A percentile compares a stretch with the other conserved stretches of the same genome.
Evolutionary conservation across 23 red algal genomes (phyloP).

Genomic region (Gracilaria gracilis): DNA sequence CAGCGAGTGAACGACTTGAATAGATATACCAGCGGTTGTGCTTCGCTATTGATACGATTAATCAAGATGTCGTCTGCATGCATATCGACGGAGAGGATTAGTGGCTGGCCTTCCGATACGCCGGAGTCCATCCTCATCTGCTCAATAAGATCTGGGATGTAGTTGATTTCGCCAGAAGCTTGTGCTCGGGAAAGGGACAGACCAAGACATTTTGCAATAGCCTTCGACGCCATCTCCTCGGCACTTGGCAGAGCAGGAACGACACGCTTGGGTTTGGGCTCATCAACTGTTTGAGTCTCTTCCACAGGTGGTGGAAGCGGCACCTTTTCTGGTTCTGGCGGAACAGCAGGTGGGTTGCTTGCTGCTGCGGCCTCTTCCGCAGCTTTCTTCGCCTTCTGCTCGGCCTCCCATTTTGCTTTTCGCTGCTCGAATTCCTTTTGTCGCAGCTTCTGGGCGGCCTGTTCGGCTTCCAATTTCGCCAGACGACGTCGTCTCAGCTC

Average conservation of each 20-base stretch:
- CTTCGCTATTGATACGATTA: constrained; percentile 43
- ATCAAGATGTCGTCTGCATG: constrained; percentile 76
- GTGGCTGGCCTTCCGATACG: constrained; percentile 15
- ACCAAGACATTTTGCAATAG: constrained; percentile 41
- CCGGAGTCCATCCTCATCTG: constrained; percentile 39
- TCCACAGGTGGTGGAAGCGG: neutral
- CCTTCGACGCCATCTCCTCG: constrained; percentile 36
- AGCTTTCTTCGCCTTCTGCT: constrained; percentile 22
- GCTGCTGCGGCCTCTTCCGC: neutral
- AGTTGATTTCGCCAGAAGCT: constrained; percentile 15
- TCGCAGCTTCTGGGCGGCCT: constrained; percentile 50
- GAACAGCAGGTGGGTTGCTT: neutral
- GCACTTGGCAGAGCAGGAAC: constrained; percentile 31
- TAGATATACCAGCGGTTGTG: constrained; percentile 42
- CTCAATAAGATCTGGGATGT: constrained; percentile 33
- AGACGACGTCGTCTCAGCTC: constrained; percentile 75
- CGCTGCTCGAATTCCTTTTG: constrained; percentile 63
- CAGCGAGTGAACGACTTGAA: constrained; percentile 47
- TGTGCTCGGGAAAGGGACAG: constrained; percentile 17
- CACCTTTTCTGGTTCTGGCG: neutral
- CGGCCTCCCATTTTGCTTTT: constrained; percentile 57
- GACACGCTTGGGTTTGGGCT: constrained; percentile 22
- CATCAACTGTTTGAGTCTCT: neutral
- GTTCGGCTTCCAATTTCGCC: constrained; percentile 58
- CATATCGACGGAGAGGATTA: constrained; percentile 44